Evolutionary conservation across 306 rosid species (phyloP).

Genomic region (Acacia crassicarpa): DNA sequence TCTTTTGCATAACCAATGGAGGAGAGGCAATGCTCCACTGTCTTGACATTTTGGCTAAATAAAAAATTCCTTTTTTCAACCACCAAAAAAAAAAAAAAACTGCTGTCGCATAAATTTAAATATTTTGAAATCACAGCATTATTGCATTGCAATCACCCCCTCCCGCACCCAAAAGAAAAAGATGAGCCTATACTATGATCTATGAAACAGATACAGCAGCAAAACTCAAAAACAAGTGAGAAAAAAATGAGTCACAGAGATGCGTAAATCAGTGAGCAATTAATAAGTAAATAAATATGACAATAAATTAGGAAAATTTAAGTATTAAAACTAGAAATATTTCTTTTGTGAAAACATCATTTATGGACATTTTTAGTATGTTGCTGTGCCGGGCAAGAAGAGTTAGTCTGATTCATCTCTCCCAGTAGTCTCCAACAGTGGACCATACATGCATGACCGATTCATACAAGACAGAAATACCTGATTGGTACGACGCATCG

Average conservation of each 20-base stretch:
- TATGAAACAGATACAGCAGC: background rate
- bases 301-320: background rate
- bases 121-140: too few relatives aligned
- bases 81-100: too few relatives aligned
- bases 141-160: too few relatives aligned
- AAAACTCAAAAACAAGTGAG: background rate
- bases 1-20: too few relatives aligned
- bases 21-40: too few relatives aligned
- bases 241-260: background rate
- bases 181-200: too few relatives aligned
- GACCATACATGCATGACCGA: background rate
- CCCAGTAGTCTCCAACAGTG: background rate
- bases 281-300: background rate
- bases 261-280: background rate
- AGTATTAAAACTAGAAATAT: background rate
- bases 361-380: background rate
- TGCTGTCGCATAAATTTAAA: too few relatives aligned
- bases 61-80: too few relatives aligned
- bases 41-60: too few relatives aligned
- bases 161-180: too few relatives aligned
- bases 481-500: conserved; percentile 81
- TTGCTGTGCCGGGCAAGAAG: background rate
- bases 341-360: background rate
- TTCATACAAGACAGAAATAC: conserved; percentile 25
- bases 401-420: background rate